Evolutionary conservation across 176 grass and related monocot species (phyloP).

Genomic region (Zea mays): DNA sequence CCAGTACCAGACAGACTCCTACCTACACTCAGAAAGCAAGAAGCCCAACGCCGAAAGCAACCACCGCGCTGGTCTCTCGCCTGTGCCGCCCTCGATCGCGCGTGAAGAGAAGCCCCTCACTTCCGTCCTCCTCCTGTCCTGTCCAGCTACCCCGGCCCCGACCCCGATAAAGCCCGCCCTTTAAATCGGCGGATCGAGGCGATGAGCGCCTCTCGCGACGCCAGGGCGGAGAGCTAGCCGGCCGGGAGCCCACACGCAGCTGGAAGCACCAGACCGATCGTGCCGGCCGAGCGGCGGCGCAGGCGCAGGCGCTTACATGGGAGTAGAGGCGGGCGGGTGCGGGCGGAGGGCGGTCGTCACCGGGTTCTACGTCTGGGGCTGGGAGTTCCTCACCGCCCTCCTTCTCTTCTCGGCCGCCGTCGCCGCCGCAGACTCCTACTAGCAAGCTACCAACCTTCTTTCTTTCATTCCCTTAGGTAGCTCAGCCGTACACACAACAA

Average conservation of each 20-base stretch:
- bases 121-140: too few relatives aligned
- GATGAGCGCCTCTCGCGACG: neutral
- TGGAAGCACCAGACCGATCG: neutral
- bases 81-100: constrained; percentile 5
- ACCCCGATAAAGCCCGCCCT: neutral
- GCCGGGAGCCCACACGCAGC: neutral
- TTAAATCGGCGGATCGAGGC: constrained; percentile 16
- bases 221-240: neutral
- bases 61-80: neutral
- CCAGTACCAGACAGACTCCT: neutral
- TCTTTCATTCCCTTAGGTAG: neutral
- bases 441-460: neutral
- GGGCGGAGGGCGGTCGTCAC: constrained; percentile 59
- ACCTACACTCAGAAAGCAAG: neutral
- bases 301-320: constrained; percentile 48
- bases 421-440: constrained; percentile 30
- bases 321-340: constrained; percentile 53
- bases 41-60: constrained; percentile 19
- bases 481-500: constrained; percentile 8
- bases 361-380: constrained; percentile 94
- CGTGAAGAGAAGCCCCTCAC: neutral
- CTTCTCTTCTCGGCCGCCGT: constrained; percentile 67
- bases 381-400: constrained; percentile 92
- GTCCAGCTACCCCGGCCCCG: neutral
- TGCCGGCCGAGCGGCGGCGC: neutral